Percentiles rank a stretch among this genome's conserved stretches.
phyloP scores from a whole-genome alignment of 2,329 filamentous ascomycete species.

The Trichoderma semiorbis region DNA sequence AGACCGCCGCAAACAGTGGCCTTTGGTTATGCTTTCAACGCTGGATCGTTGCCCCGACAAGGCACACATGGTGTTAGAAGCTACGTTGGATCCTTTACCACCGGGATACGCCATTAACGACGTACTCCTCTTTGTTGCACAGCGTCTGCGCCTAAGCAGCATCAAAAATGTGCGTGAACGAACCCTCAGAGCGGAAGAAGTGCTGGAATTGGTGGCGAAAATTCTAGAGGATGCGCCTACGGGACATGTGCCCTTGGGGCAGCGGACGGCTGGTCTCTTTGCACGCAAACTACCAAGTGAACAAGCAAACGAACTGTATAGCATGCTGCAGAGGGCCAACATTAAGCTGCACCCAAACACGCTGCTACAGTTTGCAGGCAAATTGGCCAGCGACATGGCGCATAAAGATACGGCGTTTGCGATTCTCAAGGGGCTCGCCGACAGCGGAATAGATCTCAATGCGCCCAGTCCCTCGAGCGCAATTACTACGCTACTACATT shows the following conservation, averaged over 20 bases:
- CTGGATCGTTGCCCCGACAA: slow-evolving; percentile 33
- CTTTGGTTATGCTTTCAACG: slow-evolving; percentile 35
- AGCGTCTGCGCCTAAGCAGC: slow-evolving; percentile 21
- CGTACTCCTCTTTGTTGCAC: slow-evolving; percentile 32
- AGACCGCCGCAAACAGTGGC: slow-evolving; percentile 31
- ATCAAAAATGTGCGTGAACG: slow-evolving; percentile 24
- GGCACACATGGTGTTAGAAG: slow-evolving; percentile 33
- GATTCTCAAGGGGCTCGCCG: slow-evolving; percentile 38
- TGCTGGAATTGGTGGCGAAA: slow-evolving; percentile 29
- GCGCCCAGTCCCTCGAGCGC: slow-evolving; percentile 47
- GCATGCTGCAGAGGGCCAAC: slow-evolving; percentile 29
- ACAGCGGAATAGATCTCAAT: slow-evolving; percentile 44
- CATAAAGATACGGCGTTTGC: slow-evolving; percentile 44
- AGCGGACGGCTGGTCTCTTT: slow-evolving; percentile 37
- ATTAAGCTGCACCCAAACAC: slow-evolving; percentile 42
- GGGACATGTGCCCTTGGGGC: slow-evolving; percentile 35
- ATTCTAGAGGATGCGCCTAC: slow-evolving; percentile 29
- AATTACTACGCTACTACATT: slow-evolving; percentile 57
- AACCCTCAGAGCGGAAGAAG: slow-evolving; percentile 28
- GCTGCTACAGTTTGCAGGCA: slow-evolving; percentile 45
- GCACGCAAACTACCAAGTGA: slow-evolving; percentile 29
- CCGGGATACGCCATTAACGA: slow-evolving; percentile 40
- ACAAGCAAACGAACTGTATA: slow-evolving; percentile 36
- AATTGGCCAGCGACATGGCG: slow-evolving; percentile 38
- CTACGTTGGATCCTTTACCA: slow-evolving; percentile 36